Evolutionary conservation across 202 grass and related monocot genomes (phyloP), one percentile per base, ranked within the genome.

Genomic region (Bolboschoenoplectus hybrid): DNA sequence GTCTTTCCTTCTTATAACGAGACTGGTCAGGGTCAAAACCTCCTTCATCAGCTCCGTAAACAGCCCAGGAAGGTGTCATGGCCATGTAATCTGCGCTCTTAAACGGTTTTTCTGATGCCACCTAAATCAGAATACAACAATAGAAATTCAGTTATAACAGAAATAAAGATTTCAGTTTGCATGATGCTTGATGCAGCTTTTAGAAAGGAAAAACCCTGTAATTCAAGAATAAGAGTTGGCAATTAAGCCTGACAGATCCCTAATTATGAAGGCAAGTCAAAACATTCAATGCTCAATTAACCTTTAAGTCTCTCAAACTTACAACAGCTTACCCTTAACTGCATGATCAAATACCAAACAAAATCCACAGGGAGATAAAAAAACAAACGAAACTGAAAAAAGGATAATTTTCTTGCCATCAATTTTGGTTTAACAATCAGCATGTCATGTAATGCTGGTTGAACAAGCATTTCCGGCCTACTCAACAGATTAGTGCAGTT

Each of bases 1-100:
- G 97, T 78, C 93, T 99, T 90, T 99, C 93, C 82, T 99, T 99
- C 86, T 90, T 99, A 79, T 83, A 96, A 74, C 97, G 93, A 89
- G 93, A 90, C 85, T 99, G 93, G 83, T 92, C 93, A 43, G 97
- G 97, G 75, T 99, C 97, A 13, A 96, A 99, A 49, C 97, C 97
- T 72, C 93, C 93, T 89, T 96, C 93, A 0, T 91, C 88, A 1
- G 97, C 93, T 35, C 93, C 93, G 53, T 99, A 99, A 5, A 99
- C 90, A 1, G 97, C 97, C 97, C 97, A 98, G 1, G 90, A 90
- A 34, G 97, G 97, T 43, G 97, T 94, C 26, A 83, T 35, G 0
- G 90, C 85, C 92, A 92, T 96, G 86, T 96, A 98, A 79, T 98
- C 88, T 61, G 87, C 85, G 43, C 91, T 94, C 70, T 80, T 96